These are phyloP conservation scores for Aspergillus flavus DNA, from an alignment of 2,329 filamentous ascomycete genomes.

Conservation along the genomic window DNA sequence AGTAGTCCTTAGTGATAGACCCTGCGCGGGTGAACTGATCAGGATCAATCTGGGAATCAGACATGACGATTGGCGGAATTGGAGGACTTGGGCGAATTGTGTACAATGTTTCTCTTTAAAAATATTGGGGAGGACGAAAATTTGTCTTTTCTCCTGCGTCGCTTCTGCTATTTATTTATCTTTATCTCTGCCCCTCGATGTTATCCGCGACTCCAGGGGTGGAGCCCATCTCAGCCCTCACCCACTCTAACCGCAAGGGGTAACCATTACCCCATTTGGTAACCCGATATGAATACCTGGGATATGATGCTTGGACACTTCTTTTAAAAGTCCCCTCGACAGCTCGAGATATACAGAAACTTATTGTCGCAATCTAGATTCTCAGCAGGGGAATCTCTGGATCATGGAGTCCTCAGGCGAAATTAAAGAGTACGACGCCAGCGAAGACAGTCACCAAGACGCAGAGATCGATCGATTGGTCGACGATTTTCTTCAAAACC, in stretches of 20 bases:
- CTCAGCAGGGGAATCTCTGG: not conserved
- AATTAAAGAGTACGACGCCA: not conserved
- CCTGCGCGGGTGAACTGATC: not conserved
- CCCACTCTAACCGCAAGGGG: not conserved
- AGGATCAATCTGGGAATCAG: not conserved
- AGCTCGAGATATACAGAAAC: not conserved
- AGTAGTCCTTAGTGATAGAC: not conserved
- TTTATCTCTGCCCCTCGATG: not conserved
- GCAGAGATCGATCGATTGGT: not conserved
- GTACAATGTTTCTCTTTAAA: not conserved
- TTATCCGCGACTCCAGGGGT: not conserved
- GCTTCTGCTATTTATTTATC: not conserved
- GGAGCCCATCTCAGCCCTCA: not conserved
- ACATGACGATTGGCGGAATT: not conserved
- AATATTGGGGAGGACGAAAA: not conserved
- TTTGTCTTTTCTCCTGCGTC: not conserved
- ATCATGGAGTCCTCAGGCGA: not conserved
- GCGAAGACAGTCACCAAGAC: not conserved
- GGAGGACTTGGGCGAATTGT: not conserved
- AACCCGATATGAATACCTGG: not conserved
- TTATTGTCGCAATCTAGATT: not conserved
- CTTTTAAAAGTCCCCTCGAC: not conserved
- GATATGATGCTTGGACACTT: not conserved
- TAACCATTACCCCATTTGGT: not conserved
- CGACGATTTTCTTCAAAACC: not conserved